Evolutionary conservation across 495 filamentous ascomycete genomes (phyloP).

Genomic region (Aspergillus wentii): DNA sequence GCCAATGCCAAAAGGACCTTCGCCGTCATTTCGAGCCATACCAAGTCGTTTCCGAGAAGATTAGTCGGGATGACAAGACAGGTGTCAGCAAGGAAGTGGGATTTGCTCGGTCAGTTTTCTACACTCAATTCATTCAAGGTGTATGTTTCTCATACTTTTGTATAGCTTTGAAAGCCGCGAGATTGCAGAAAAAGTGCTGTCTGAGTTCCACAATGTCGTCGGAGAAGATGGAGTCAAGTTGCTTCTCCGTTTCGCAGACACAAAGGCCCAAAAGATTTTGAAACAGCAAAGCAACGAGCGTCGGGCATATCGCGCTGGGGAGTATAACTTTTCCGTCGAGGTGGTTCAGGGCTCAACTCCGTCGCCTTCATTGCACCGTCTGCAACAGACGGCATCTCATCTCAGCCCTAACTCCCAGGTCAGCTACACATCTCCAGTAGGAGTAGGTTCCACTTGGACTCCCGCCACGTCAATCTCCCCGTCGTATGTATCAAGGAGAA

Average conservation of each 20-base stretch:
- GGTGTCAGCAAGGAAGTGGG: constrained; percentile 94
- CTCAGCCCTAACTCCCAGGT: constrained; percentile 38
- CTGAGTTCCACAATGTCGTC: constrained; percentile 67
- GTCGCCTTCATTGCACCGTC: constrained; percentile 31
- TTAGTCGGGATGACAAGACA: constrained; percentile 75
- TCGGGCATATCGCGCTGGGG: constrained; percentile 87
- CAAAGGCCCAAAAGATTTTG: constrained; percentile 88
- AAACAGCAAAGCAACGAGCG: constrained; percentile 92
- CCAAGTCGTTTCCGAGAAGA: constrained; percentile 83
- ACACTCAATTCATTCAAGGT: background rate
- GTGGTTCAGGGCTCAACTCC: constrained; percentile 40
- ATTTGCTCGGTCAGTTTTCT: constrained; percentile 75
- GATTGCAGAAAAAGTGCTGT: constrained; percentile 79
- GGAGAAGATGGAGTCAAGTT: constrained; percentile 69
- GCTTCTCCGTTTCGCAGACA: constrained; percentile 95
- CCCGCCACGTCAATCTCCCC: constrained; percentile 47
- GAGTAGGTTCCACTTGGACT: constrained; percentile 37
- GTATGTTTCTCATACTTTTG: background rate
- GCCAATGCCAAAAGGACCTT: constrained; percentile 26
- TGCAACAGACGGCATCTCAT: constrained; percentile 25
- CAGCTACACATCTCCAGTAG: constrained; percentile 38
- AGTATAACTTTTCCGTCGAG: constrained; percentile 71
- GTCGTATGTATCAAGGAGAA: constrained; percentile 26
- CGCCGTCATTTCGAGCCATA: constrained; percentile 64
- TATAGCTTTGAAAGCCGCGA: constrained; percentile 80